Percentiles rank a stretch among this genome's conserved stretches.
Conservation (phyloP, 257 asterid species). For the Ajuga chamaepitys region DNA sequence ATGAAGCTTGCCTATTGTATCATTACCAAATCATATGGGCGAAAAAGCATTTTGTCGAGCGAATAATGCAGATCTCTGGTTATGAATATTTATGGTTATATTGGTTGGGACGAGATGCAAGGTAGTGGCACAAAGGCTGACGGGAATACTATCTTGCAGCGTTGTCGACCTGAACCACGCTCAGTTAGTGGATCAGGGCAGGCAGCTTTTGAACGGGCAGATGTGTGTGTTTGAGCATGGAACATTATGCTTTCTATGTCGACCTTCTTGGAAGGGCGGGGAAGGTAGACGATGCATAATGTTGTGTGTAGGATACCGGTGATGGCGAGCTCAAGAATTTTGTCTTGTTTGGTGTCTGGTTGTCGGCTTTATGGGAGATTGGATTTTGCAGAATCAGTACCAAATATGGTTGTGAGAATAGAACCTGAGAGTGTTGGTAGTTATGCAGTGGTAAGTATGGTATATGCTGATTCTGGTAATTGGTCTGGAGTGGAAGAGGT, state of each 20-base stretch:
- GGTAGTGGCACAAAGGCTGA: conserved; percentile 39
- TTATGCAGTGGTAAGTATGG: conserved; percentile 44
- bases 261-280: conserved; percentile 81
- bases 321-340: conserved; percentile 30
- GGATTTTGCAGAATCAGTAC: conserved; percentile 49
- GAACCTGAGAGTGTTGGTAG: conserved; percentile 70
- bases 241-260: conserved; percentile 60
- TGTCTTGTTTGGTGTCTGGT: conserved; percentile 51
- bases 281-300: conserved; percentile 45
- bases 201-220: conserved; percentile 27
- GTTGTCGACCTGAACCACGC: conserved; percentile 53
- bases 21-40: too few relatives aligned
- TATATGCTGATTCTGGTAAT: conserved; percentile 52
- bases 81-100: too few relatives aligned
- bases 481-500: conserved; percentile 60
- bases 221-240: conserved; percentile 24
- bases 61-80: too few relatives aligned
- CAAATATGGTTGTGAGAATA: conserved; percentile 28
- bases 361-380: conserved; percentile 55
- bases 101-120: conserved; percentile 44
- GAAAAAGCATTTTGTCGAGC: too few relatives aligned
- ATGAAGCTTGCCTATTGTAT: too few relatives aligned
- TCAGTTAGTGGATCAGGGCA: conserved; percentile 54
- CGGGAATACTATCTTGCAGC: conserved; percentile 46
- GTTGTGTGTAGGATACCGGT: conserved; percentile 34